Conservation (phyloP, 495 filamentous ascomycete species). For the Thermothielavioides terrestris region DNA sequence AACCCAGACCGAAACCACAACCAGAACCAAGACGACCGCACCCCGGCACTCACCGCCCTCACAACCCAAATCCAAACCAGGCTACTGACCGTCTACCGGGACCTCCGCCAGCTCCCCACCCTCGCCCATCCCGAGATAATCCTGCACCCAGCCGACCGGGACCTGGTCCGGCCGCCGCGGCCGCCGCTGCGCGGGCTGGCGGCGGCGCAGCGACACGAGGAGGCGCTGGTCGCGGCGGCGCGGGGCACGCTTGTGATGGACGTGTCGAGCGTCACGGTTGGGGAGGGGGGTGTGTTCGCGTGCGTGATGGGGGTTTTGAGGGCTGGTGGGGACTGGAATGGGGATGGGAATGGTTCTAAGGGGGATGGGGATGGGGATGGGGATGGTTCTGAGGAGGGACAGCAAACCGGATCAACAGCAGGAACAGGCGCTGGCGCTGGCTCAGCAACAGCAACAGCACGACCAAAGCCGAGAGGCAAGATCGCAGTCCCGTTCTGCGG, state of each 20-base stretch:
- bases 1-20: not conserved
- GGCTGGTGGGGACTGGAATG: not conserved
- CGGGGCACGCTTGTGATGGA: constrained; percentile 20
- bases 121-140: constrained; percentile 12
- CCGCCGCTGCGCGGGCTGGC: constrained; percentile 6
- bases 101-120: constrained; percentile 16
- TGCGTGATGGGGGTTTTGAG: constrained; percentile 16
- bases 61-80: not conserved
- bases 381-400: not conserved
- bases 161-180: constrained; percentile 4
- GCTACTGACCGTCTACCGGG: constrained; percentile 16
- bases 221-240: constrained; percentile 15
- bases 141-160: constrained; percentile 19
- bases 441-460: not conserved
- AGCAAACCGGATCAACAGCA: not conserved
- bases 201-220: constrained; percentile 19
- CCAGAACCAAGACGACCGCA: not conserved
- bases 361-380: not conserved
- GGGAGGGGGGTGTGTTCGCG: constrained; percentile 12
- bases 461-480: not conserved
- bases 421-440: not conserved
- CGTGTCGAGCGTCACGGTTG: constrained; percentile 11
- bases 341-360: not conserved
- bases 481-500: constrained; percentile 21
- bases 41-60: not conserved